Percentiles rank a stretch among this genome's conserved stretches.
Evolutionary conservation across 1,284 basidiomycete genomes (phyloP).

Genomic region (Fomitopsis palustris): DNA sequence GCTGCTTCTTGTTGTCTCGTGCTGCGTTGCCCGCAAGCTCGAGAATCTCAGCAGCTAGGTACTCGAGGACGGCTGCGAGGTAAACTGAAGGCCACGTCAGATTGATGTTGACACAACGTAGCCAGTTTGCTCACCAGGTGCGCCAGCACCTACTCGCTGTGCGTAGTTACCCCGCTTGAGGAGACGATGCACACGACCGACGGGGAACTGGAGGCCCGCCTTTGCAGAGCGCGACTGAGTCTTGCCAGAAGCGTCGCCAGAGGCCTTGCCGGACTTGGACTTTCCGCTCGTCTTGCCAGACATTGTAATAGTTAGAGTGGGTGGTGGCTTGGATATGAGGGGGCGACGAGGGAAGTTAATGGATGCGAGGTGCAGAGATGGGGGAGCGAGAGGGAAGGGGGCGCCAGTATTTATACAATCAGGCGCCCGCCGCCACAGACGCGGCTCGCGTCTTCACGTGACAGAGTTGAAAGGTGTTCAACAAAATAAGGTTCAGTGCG

Average conservation of each 20-base stretch:
- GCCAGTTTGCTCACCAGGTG: slow-evolving; percentile 53
- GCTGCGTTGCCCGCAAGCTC: slow-evolving; percentile 85
- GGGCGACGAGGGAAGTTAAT: slow-evolving; percentile 6
- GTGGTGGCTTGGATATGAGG: slow-evolving; percentile 4
- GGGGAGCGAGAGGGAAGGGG: slow-evolving; percentile 1
- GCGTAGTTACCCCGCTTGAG: slow-evolving; percentile 88
- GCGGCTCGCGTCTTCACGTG: slow-evolving; percentile 18
- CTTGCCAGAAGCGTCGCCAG: slow-evolving; percentile 45
- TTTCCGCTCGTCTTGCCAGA: slow-evolving; percentile 59
- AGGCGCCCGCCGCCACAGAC: slow-evolving; percentile 9
- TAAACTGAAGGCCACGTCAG: slow-evolving; percentile 52
- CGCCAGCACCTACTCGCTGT: slow-evolving; percentile 75
- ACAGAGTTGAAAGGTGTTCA: slow-evolving; percentile 17
- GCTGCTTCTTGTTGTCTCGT: slow-evolving; percentile 81
- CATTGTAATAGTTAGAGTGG: slow-evolving; percentile 32
- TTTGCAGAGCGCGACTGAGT: slow-evolving; percentile 78
- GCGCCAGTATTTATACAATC: slow-evolving; percentile 15
- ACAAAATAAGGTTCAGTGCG: slow-evolving; percentile 30
- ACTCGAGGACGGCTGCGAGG: slow-evolving; percentile 81
- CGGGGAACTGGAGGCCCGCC: slow-evolving; percentile 82
- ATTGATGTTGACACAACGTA: background rate
- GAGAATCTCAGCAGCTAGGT: slow-evolving; percentile 85
- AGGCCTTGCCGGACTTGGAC: slow-evolving; percentile 59
- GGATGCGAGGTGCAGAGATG: slow-evolving; percentile 12
- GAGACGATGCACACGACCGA: slow-evolving; percentile 91